phyloP scores from a whole-genome alignment of 305 asterid species.

The Fraxinus angustifolia region DNA sequence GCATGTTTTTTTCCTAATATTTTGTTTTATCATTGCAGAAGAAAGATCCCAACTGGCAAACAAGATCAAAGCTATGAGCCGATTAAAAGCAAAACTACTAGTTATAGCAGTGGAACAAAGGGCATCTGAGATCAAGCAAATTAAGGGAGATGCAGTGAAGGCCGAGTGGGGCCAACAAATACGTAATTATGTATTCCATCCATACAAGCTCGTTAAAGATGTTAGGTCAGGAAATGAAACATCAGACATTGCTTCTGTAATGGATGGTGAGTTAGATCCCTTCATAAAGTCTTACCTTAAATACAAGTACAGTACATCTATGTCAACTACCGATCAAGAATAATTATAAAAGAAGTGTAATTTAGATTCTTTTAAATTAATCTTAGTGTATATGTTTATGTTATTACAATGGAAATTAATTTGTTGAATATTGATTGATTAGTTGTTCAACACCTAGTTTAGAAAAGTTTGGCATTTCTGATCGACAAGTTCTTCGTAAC shows the following conservation, averaged over 20 bases:
- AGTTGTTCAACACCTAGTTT: not conserved
- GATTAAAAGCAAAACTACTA: constrained; percentile 78
- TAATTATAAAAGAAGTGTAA: not conserved
- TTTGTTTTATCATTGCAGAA: constrained; percentile 39
- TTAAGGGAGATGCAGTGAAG: constrained; percentile 86
- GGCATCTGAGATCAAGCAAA: constrained; percentile 93
- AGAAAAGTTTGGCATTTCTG: not conserved
- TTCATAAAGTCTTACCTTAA: constrained; percentile 85
- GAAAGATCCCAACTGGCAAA: constrained; percentile 77
- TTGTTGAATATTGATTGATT: not conserved
- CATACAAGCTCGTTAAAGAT: constrained; percentile 90
- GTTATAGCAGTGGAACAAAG: constrained; percentile 91
- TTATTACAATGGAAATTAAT: not conserved
- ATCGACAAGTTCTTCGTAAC: not conserved
- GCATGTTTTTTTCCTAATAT: not conserved
- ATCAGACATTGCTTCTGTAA: constrained; percentile 68
- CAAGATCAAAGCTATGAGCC: constrained; percentile 83
- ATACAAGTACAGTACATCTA: constrained; percentile 54
- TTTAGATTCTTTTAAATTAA: not conserved
- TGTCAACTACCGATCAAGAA: constrained; percentile 32
- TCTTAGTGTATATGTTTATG: not conserved
- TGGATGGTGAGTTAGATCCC: constrained; percentile 82
- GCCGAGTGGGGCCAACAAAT: constrained; percentile 99
- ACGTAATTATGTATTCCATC: constrained; percentile 93
- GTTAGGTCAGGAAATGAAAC: constrained; percentile 80